Conservation (phyloP, 1,284 basidiomycete genomes). For the Papiliotrema fonsecae region DNA sequence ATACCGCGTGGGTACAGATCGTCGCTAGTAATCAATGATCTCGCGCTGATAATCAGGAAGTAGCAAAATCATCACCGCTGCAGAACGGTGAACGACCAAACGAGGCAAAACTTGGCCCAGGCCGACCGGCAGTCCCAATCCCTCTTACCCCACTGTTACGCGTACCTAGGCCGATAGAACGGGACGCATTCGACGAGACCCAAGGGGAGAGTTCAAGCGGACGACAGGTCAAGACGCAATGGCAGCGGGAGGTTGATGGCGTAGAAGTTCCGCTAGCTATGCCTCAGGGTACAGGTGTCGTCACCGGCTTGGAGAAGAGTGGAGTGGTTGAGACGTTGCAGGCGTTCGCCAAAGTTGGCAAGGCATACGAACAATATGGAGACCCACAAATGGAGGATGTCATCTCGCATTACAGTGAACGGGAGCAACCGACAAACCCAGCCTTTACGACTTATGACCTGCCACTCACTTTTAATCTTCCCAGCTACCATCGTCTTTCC, state of each 20-base stretch:
- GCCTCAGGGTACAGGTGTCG: conserved; percentile 1
- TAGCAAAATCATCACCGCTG: background rate
- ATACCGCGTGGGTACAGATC: conserved; percentile 17
- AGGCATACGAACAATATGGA: background rate
- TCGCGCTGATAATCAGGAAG: background rate
- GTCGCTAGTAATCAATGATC: conserved; percentile 13
- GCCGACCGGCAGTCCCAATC: background rate
- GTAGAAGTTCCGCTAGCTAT: conserved; percentile 17
- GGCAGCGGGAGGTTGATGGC: background rate
- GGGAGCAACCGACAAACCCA: background rate
- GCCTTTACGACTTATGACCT: background rate
- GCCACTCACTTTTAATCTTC: background rate
- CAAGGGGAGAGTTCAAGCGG: no score
- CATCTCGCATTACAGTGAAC: background rate
- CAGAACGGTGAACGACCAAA: background rate
- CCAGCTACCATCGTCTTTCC: conserved; percentile 7
- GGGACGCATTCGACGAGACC: no score
- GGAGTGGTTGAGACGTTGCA: conserved; percentile 17
- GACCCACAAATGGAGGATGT: background rate
- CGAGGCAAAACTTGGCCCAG: background rate
- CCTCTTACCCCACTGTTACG: background rate
- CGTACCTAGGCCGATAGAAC: no score
- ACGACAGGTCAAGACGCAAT: background rate
- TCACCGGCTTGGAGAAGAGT: conserved; percentile 16
- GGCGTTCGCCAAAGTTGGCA: conserved; percentile 14